Conservation (phyloP, 1,284 basidiomycete genomes). For the Kwoniella shivajii region DNA sequence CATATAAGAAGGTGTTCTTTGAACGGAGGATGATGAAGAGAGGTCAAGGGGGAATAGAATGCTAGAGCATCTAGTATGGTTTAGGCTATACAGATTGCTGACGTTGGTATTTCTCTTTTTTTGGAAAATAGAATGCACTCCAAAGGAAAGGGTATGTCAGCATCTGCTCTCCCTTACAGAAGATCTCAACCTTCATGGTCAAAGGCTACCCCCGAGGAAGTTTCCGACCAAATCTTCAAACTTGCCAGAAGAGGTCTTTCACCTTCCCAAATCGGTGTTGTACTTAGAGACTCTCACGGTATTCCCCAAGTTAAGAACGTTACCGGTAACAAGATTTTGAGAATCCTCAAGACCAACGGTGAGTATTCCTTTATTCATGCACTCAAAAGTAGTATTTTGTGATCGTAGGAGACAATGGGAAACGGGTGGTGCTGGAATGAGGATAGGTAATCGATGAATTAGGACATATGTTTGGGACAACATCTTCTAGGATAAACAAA, state of each 20-base stretch:
- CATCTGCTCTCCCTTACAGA: conserved; percentile 96
- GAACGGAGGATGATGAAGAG: neutral
- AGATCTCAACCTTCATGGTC: conserved; percentile 94
- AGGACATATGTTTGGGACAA: no score
- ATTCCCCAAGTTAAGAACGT: conserved; percentile 94
- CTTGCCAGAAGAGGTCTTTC: conserved; percentile 97
- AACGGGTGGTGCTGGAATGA: no score
- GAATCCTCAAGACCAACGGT: conserved; percentile 96
- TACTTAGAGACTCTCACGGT: conserved; percentile 96
- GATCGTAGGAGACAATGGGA: no score
- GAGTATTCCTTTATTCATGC: conserved; percentile 49
- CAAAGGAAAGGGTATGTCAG: conserved; percentile 98
- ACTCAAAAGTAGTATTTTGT: no score
- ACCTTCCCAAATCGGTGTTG: conserved; percentile 97
- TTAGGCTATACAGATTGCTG: conserved; percentile 7
- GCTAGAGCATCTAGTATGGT: conserved; percentile 5
- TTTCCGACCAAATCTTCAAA: conserved; percentile 95
- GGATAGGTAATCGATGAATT: no score
- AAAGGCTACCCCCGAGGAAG: conserved; percentile 93
- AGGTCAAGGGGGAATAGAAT: neutral
- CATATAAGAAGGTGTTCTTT: neutral
- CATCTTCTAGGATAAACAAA: no score
- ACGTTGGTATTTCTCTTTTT: neutral
- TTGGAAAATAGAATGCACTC: conserved; percentile 73
- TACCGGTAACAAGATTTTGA: conserved; percentile 98